Conservation (phyloP, 1,284 basidiomycete genomes). For the Irpex sp. region DNA sequence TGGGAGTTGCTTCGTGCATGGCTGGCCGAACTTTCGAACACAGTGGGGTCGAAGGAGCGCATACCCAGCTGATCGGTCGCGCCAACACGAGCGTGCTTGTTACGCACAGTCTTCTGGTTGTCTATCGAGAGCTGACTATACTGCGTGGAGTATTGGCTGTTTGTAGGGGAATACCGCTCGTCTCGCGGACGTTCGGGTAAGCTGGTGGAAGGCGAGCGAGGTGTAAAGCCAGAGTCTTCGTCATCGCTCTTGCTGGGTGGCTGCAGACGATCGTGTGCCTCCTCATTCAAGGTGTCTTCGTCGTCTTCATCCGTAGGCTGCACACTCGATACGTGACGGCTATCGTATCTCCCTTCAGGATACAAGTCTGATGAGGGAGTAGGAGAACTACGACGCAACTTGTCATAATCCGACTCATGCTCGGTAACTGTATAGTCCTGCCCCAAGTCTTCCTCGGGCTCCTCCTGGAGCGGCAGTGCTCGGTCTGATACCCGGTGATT, state of each 20-base stretch:
- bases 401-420: slow-evolving; percentile 30
- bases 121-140: slow-evolving; percentile 20
- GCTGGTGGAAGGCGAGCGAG: slow-evolving; percentile 61
- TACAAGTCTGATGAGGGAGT: slow-evolving; percentile 54
- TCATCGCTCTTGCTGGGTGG: slow-evolving; percentile 25
- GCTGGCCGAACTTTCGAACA: slow-evolving; percentile 41
- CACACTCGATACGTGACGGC: slow-evolving; percentile 9
- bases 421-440: slow-evolving; percentile 20
- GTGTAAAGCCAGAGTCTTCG: slow-evolving; percentile 52
- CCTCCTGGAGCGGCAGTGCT: slow-evolving; percentile 74
- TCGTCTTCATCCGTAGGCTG: slow-evolving; percentile 35
- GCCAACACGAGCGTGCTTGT: slow-evolving; percentile 39
- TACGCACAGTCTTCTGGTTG: slow-evolving; percentile 29
- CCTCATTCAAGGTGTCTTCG: slow-evolving; percentile 45
- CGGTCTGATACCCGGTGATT: slow-evolving; percentile 64
- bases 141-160: slow-evolving; percentile 18
- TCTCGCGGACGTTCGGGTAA: slow-evolving; percentile 45
- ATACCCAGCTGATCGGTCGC: slow-evolving; percentile 60
- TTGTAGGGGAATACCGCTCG: slow-evolving; percentile 19
- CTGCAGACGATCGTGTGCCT: slow-evolving; percentile 30
- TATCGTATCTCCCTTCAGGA: slow-evolving; percentile 42
- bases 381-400: slow-evolving; percentile 40
- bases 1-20: slow-evolving; percentile 23
- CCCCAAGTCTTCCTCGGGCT: slow-evolving; percentile 61
- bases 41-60: slow-evolving; percentile 49